A percentile compares a stretch with the other conserved stretches of the same genome.
Conservation (phyloP, 164 flowering plant genomes). For the Tetracentron sinense region DNA sequence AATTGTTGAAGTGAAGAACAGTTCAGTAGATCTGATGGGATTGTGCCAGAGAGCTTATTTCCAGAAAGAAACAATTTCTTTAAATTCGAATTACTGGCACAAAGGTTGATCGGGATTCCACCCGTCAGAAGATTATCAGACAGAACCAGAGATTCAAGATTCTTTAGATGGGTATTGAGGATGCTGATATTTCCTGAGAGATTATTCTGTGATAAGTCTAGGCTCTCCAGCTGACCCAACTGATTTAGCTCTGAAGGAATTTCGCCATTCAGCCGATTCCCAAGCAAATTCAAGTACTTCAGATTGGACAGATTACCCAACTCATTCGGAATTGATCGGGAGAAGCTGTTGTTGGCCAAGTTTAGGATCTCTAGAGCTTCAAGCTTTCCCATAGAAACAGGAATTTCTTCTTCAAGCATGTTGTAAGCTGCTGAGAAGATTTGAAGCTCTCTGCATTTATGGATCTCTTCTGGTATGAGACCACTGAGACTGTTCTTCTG, state of each 20-base stretch:
- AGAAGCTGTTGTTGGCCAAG: constrained; percentile 73
- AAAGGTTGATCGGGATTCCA: constrained; percentile 43
- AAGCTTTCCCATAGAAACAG: constrained; percentile 55
- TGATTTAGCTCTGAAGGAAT: constrained; percentile 59
- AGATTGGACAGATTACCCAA: constrained; percentile 43
- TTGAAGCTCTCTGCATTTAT: constrained; percentile 48
- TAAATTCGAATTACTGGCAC: constrained; percentile 43
- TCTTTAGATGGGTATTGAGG: constrained; percentile 27
- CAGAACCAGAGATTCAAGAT: constrained; percentile 49
- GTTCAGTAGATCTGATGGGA: constrained; percentile 49
- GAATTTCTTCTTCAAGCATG: constrained; percentile 59
- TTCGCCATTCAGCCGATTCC: constrained; percentile 60
- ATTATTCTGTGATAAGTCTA: constrained; percentile 71
- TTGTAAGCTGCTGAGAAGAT: constrained; percentile 68
- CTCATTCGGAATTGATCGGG: constrained; percentile 61
- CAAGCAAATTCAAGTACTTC: constrained; percentile 70
- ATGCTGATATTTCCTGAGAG: constrained; percentile 57
- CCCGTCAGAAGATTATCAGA: constrained; percentile 58
- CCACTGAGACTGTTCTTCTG: constrained; percentile 68
- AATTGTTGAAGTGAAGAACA: constrained; percentile 63
- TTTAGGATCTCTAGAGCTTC: constrained; percentile 48
- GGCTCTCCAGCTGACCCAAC: constrained; percentile 43
- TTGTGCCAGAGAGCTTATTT: constrained; percentile 57
- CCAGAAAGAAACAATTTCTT: constrained; percentile 43
- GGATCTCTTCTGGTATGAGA: constrained; percentile 53